phyloP scores from a whole-genome alignment of 2,329 filamentous ascomycete genomes.

The Ceratocystis albifundus region DNA sequence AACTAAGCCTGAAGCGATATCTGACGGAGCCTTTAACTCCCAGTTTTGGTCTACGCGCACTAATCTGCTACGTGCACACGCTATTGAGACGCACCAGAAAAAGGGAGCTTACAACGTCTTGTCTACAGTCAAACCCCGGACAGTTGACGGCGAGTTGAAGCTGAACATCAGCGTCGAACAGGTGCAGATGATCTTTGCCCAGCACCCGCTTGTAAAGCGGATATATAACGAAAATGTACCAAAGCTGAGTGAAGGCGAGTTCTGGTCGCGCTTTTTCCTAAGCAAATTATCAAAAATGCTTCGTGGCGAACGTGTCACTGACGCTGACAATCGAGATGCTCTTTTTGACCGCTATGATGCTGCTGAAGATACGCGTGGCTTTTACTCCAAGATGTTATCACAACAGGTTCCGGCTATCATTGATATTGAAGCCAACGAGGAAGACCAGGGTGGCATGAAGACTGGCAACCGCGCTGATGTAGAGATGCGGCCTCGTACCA shows the following conservation, averaged over 20 bases:
- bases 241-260: conserved; percentile 63
- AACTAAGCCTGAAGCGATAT: conserved; percentile 75
- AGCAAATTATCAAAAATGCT: conserved; percentile 83
- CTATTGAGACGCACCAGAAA: conserved; percentile 75
- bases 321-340: conserved; percentile 63
- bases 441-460: conserved; percentile 75
- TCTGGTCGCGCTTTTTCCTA: conserved; percentile 91
- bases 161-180: conserved; percentile 84
- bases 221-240: conserved; percentile 92
- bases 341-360: conserved; percentile 80
- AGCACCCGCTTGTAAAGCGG: conserved; percentile 79
- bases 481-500: conserved; percentile 73
- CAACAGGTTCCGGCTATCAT: conserved; percentile 76
- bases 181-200: conserved; percentile 81
- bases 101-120: conserved; percentile 89
- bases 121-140: conserved; percentile 71
- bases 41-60: conserved; percentile 93
- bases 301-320: conserved; percentile 74
- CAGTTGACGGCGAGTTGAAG: conserved; percentile 61
- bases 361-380: conserved; percentile 49
- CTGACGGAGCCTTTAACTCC: conserved; percentile 66
- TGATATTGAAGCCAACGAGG: conserved; percentile 86
- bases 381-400: conserved; percentile 44
- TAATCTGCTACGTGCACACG: conserved; percentile 76
- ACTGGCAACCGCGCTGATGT: conserved; percentile 76